Evolutionary conservation across 371 early-diverging fungal genomes (phyloP).

Genomic region (Mortierella sp.): DNA sequence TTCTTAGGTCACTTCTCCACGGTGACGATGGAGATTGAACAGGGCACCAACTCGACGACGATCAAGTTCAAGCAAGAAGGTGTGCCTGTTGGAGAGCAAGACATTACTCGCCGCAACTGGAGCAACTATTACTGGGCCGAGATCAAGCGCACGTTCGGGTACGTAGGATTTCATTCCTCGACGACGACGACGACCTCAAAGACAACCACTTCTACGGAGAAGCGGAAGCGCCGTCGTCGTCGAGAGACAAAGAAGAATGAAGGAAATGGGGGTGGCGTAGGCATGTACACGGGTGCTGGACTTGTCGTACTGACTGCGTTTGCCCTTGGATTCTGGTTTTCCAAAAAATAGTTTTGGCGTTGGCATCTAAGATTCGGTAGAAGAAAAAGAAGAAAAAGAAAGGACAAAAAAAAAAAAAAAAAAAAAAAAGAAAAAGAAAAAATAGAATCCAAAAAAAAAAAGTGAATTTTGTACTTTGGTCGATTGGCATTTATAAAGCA

Average conservation of each 20-base stretch:
- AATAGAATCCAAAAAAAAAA: too few relatives aligned
- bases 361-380: constrained; percentile 10
- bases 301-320: constrained; percentile 57
- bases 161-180: constrained; percentile 42
- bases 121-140: constrained; percentile 92
- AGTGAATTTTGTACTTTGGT: too few relatives aligned
- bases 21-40: constrained; percentile 80
- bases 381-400: too few relatives aligned
- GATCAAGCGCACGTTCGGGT: constrained; percentile 94
- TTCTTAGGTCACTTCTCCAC: constrained; percentile 79
- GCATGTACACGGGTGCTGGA: constrained; percentile 49
- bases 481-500: too few relatives aligned
- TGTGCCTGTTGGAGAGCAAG: constrained; percentile 92
- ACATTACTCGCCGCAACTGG: constrained; percentile 89
- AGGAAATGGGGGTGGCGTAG: constrained; percentile 27
- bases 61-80: constrained; percentile 85
- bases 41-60: constrained; percentile 73
- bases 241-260: constrained; percentile 20
- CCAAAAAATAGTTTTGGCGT: constrained; percentile 48
- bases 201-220: constrained; percentile 18
- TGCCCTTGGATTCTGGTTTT: constrained; percentile 54
- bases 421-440: too few relatives aligned
- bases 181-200: constrained; percentile 12
- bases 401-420: too few relatives aligned
- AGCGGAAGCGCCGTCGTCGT: constrained; percentile 33